Conservation (phyloP, 2,329 filamentous ascomycete species). For the Akanthomyces uredinophilus region DNA sequence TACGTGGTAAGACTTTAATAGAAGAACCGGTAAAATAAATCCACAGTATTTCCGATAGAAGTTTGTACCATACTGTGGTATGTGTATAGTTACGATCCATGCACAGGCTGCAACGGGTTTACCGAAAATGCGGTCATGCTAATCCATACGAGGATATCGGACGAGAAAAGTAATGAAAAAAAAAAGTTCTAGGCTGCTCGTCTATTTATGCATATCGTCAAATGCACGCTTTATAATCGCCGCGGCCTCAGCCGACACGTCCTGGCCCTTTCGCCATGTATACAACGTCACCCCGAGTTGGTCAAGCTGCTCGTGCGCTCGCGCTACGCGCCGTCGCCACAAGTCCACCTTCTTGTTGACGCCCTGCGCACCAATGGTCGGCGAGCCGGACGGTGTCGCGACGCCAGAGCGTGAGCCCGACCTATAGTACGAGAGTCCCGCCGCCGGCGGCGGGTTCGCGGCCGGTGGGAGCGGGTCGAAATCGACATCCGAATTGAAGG, state of each 20-base stretch:
- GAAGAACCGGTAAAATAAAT: too few relatives aligned
- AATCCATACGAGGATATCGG: too few relatives aligned
- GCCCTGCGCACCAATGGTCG: constrained; percentile 28
- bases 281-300: constrained; percentile 61
- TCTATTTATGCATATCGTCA: constrained; percentile 33
- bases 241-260: constrained; percentile 63
- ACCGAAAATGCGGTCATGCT: too few relatives aligned
- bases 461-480: constrained; percentile 36
- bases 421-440: constrained; percentile 21
- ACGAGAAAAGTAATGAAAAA: background rate
- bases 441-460: constrained; percentile 18
- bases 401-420: constrained; percentile 25
- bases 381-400: constrained; percentile 31
- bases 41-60: too few relatives aligned
- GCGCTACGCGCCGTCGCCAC: constrained; percentile 63
- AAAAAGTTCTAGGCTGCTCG: constrained; percentile 7
- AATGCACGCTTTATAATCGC: constrained; percentile 56
- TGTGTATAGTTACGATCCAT: too few relatives aligned
- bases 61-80: too few relatives aligned
- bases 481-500: constrained; percentile 36
- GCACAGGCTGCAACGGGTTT: too few relatives aligned
- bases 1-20: too few relatives aligned
- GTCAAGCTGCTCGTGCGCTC: constrained; percentile 60
- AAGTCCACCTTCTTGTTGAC: constrained; percentile 66
- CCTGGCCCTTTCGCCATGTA: constrained; percentile 67